Percentiles rank a stretch among this genome's conserved stretches.
phyloP scores from a whole-genome alignment of 2,329 filamentous ascomycete genomes.

The Calonectria hongkongensis region DNA sequence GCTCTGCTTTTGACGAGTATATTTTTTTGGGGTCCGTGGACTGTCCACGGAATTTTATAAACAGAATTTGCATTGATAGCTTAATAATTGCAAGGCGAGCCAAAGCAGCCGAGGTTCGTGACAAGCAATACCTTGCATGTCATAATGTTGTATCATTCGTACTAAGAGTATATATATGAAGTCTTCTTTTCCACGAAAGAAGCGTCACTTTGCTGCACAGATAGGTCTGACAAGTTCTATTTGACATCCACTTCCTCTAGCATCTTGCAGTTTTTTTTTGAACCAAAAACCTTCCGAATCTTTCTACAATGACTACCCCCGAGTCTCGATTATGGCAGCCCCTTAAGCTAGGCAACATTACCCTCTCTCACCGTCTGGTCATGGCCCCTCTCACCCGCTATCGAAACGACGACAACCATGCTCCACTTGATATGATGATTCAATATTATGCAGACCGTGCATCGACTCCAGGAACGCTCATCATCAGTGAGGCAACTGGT shows the following conservation, averaged over 20 bases:
- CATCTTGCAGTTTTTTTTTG: neutral
- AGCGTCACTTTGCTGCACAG: neutral
- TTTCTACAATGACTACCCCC: constrained; percentile 38
- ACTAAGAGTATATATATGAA: neutral
- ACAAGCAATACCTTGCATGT: neutral
- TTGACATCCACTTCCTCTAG: neutral
- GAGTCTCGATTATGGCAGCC: constrained; percentile 57
- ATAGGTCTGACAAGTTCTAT: neutral
- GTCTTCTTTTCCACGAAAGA: neutral
- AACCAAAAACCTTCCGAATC: neutral
- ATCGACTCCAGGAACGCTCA: constrained; percentile 63
- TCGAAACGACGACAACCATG: constrained; percentile 65
- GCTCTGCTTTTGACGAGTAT: neutral
- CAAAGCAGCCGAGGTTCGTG: neutral
- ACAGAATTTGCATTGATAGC: neutral
- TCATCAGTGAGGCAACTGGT: constrained; percentile 69
- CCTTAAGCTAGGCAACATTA: constrained; percentile 62
- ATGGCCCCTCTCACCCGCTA: constrained; percentile 75
- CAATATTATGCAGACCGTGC: constrained; percentile 68
- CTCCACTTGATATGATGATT: constrained; percentile 55
- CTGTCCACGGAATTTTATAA: neutral
- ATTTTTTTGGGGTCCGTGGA: neutral
- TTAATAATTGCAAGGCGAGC: neutral
- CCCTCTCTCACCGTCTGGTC: constrained; percentile 66
- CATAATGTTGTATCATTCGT: neutral